A percentile compares a stretch with the other conserved stretches of the same genome.
Evolutionary conservation across 805 yeast genomes (phyloP).

Genomic region (Jamesozyma spencerorum): DNA sequence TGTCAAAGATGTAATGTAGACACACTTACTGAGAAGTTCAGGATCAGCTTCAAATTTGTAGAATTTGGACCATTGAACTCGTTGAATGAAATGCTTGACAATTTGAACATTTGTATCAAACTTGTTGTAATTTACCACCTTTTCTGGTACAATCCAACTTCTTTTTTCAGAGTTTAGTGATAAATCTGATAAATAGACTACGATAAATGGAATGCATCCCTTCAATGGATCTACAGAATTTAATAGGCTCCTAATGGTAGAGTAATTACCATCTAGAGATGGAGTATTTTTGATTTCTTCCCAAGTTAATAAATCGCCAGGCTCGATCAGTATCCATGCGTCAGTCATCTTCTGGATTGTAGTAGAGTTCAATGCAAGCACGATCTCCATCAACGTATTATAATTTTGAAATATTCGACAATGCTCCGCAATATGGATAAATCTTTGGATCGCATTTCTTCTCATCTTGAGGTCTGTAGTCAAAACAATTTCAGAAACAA

Average conservation of each 20-base stretch:
- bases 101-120: slow-evolving; percentile 68
- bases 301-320: slow-evolving; percentile 61
- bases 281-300: slow-evolving; percentile 61
- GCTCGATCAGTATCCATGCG: slow-evolving; percentile 69
- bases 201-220: slow-evolving; percentile 88
- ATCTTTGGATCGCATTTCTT: slow-evolving; percentile 66
- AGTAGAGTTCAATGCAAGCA: slow-evolving; percentile 67
- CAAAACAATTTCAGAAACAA: slow-evolving; percentile 73
- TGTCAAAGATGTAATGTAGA: slow-evolving; percentile 64
- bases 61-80: slow-evolving; percentile 75
- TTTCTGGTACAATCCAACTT: slow-evolving; percentile 26
- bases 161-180: slow-evolving; percentile 49
- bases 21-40: slow-evolving; percentile 71
- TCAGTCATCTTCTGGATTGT: slow-evolving; percentile 48
- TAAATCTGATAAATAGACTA: slow-evolving; percentile 74
- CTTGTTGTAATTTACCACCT: slow-evolving; percentile 65
- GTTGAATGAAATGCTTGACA: slow-evolving; percentile 65
- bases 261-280: slow-evolving; percentile 67
- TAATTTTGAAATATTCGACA: slow-evolving; percentile 69
- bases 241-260: slow-evolving; percentile 42
- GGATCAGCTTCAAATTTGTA: slow-evolving; percentile 48
- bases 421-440: slow-evolving; percentile 75
- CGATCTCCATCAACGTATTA: slow-evolving; percentile 80
- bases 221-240: slow-evolving; percentile 49
- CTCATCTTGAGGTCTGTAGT: slow-evolving; percentile 54